Conservation (phyloP, 2,329 filamentous ascomycete genomes). For the Xylariaceae sp. region DNA sequence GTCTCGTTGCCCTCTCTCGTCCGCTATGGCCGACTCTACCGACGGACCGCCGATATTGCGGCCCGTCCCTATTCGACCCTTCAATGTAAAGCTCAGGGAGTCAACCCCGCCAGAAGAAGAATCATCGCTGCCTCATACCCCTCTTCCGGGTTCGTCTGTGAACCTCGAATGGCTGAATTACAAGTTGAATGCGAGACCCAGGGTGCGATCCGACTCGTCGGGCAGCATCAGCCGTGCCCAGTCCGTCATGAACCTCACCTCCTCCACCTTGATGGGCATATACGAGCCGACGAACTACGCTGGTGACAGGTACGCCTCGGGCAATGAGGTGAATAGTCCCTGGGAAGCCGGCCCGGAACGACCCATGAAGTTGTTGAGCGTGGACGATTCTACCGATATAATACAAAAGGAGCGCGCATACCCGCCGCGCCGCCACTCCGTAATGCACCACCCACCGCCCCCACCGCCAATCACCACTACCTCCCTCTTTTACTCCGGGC, state of each 20-base stretch:
- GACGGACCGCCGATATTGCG: slow-evolving; percentile 54
- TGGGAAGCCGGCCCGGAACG: slow-evolving; percentile 76
- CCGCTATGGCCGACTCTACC: slow-evolving; percentile 23
- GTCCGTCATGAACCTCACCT: slow-evolving; percentile 80
- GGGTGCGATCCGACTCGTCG: slow-evolving; percentile 27
- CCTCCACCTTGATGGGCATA: slow-evolving; percentile 85
- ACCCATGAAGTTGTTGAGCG: slow-evolving; percentile 44
- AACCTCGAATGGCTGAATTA: slow-evolving; percentile 35
- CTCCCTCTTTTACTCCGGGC: slow-evolving; percentile 44
- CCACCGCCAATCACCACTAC: slow-evolving; percentile 28
- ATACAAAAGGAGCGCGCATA: slow-evolving; percentile 28
- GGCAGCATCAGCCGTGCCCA: slow-evolving; percentile 59
- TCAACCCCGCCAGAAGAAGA: slow-evolving; percentile 41
- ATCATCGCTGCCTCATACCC: slow-evolving; percentile 31
- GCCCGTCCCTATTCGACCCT: slow-evolving; percentile 66
- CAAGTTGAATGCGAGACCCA: slow-evolving; percentile 25
- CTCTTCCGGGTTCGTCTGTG: slow-evolving; percentile 43
- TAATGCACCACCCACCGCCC: slow-evolving; percentile 27
- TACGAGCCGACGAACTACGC: slow-evolving; percentile 65
- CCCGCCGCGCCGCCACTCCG: slow-evolving; percentile 34
- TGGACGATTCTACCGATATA: slow-evolving; percentile 27
- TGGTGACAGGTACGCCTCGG: slow-evolving; percentile 36
- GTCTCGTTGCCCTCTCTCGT: background rate
- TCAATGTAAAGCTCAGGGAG: slow-evolving; percentile 51
- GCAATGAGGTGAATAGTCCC: slow-evolving; percentile 55